A percentile compares a stretch with the other conserved stretches of the same genome.
phyloP scores from a whole-genome alignment of 768 basidiomycete species.

The Phaeotremella skinneri region DNA sequence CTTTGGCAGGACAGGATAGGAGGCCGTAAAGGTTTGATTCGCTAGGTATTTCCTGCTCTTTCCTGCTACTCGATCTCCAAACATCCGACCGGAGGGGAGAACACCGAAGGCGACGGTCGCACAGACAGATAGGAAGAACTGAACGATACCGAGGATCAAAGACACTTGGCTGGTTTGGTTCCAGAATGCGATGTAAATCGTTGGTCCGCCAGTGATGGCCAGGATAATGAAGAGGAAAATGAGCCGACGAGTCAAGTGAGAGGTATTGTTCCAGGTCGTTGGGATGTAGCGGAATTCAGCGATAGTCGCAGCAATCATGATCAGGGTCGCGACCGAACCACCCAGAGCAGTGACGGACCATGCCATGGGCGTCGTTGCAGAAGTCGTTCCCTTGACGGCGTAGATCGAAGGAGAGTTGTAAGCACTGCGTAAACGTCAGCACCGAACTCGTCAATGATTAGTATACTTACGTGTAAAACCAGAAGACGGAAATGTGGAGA shows the following conservation, averaged over 20 bases:
- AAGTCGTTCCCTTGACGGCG: slow-evolving; percentile 53
- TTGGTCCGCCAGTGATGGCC: slow-evolving; percentile 85
- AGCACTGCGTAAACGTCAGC: slow-evolving; percentile 50
- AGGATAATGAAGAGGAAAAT: slow-evolving; percentile 87
- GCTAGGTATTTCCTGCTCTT: slow-evolving; percentile 96
- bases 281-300: slow-evolving; percentile 97
- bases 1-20: slow-evolving; percentile 70
- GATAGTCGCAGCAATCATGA: slow-evolving; percentile 93
- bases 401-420: slow-evolving; percentile 90
- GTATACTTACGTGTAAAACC: slow-evolving; percentile 71
- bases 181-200: slow-evolving; percentile 87
- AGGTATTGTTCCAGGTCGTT: slow-evolving; percentile 97
- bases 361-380: slow-evolving; percentile 69
- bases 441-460: background rate
- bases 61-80: slow-evolving; percentile 93
- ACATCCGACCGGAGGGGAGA: slow-evolving; percentile 96
- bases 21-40: slow-evolving; percentile 96
- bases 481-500: slow-evolving; percentile 90
- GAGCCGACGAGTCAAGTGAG: slow-evolving; percentile 86
- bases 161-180: slow-evolving; percentile 66
- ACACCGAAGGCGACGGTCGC: slow-evolving; percentile 83
- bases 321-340: slow-evolving; percentile 89
- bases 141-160: slow-evolving; percentile 90
- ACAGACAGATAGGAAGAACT: slow-evolving; percentile 87
- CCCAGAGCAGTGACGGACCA: slow-evolving; percentile 95